phyloP scores from a whole-genome alignment of 768 basidiomycete species.

The Suillus cothurnatus region DNA sequence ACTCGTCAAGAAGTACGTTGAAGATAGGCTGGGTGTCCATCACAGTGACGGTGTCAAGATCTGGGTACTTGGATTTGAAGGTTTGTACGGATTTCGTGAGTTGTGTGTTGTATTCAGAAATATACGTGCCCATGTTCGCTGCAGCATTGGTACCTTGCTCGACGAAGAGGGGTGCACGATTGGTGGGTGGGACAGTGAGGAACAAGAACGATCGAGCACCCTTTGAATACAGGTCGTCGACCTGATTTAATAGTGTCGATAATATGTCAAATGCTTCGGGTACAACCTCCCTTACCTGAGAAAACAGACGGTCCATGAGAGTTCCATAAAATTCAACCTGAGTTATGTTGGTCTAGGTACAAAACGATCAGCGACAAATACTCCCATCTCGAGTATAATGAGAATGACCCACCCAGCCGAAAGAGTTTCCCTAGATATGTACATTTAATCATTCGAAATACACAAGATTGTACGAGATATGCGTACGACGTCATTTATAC shows the following conservation, averaged over 20 bases:
- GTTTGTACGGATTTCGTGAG: slow-evolving; percentile 38
- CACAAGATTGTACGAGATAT: not conserved
- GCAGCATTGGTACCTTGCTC: slow-evolving; percentile 36
- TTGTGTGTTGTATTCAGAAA: slow-evolving; percentile 54
- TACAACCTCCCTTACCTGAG: slow-evolving; percentile 20
- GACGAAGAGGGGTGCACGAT: slow-evolving; percentile 56
- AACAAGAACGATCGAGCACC: slow-evolving; percentile 69
- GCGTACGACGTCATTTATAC: slow-evolving; percentile 63
- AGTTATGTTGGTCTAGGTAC: slow-evolving; percentile 25
- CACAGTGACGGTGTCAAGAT: slow-evolving; percentile 47
- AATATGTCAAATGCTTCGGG: not conserved
- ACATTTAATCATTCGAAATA: not conserved
- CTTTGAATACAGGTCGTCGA: slow-evolving; percentile 21
- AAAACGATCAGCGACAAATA: not conserved
- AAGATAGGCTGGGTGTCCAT: slow-evolving; percentile 62
- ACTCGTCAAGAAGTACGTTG: slow-evolving; percentile 56
- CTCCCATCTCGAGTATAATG: not conserved
- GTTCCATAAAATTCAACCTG: slow-evolving; percentile 25
- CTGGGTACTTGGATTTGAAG: slow-evolving; percentile 45
- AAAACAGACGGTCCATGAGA: slow-evolving; percentile 30
- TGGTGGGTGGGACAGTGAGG: slow-evolving; percentile 59
- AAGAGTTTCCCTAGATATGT: slow-evolving; percentile 10
- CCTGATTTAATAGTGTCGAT: slow-evolving; percentile 11
- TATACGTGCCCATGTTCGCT: slow-evolving; percentile 32
- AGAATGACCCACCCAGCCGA: slow-evolving; percentile 20